Evolutionary conservation across 176 grass and related monocot species (phyloP), one percentile per base, ranked within the genome.

Genomic region (Eragrostis nindensis): DNA sequence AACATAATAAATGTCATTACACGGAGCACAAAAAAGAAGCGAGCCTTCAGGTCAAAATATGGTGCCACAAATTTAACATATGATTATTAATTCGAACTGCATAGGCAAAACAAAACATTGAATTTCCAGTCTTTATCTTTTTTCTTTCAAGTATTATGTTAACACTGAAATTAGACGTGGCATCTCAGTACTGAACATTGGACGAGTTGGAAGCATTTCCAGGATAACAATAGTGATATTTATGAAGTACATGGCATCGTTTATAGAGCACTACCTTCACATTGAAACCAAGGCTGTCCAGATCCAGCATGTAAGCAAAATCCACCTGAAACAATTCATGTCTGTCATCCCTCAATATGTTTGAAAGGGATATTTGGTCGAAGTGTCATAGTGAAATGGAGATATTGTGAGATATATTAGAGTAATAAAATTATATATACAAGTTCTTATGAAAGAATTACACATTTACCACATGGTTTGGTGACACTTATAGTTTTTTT

Each of bases 241-340:
- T 68, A 16, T n/a, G 3, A 50, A 61, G 22, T 77, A 83, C 16
- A 52, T 52, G 68, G 38, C n/a, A 14, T 27, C 25, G 2, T 80
- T 71, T 67, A 48, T 46, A 38, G 70, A 74, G 53, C 30, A 40
- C 36, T 62, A 98, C 95, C 95, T 98, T 98, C 62, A 98, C 92
- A 75, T 94, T 89, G 88, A 98, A 88, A 82, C 95, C 95, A 62
- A 98, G 86, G 39, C 92, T 95, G 81, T 98, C 95, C 55, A 95
- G 70, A 84, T 94, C 95, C 27, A 95, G 71, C 86, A 98, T 98
- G 49, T 91, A 83, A 36, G 95, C 92, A 84, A 87, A 93, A 79
- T 98, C 95, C 83, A 98, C 90, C 95, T 98, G 89, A 78, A 81
- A 81, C 66, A 57, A 46, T 63, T 62, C 71, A 67, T 39, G 45